Evolutionary conservation across 192 early-diverging fungal species (phyloP), one percentile per base, ranked within the genome.

Genomic region (Phlyctochytrium arcticum): DNA sequence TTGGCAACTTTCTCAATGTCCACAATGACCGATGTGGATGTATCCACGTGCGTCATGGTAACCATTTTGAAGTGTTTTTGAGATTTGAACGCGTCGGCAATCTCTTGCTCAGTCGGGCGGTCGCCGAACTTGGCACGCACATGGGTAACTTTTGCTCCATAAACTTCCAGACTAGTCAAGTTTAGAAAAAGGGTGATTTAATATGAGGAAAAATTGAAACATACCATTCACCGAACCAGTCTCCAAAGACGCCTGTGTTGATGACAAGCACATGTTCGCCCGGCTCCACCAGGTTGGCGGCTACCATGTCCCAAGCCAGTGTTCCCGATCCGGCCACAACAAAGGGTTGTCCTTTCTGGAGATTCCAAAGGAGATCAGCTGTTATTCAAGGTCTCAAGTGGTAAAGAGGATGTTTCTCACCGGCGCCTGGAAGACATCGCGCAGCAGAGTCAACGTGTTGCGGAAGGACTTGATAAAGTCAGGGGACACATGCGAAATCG

Each of bases 291-390:
- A 96, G 76, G 78, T 98, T 98, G 33, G 89, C 86, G 24, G 90
- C 90, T 31, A 89, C 89, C 83, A 92, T 89, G 80, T 98, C 96
- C 96, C 96, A 98, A 10, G 92, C 92, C n/a, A 96, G 77, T 7
- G 94, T 98, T 37, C 56, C 56, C 6, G 93, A 95, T 48, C 94
- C 96, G 37, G 96, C 87, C 48, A 96, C 79, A 67, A 98, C 80
- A 70, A 98, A 93, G 21, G 96, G 96, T 76, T 98, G 96, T 8
- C 84, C 93, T 7, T 72, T 75, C 46, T 77, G 32, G 3, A 37
- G 17, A 33, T 4, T 23, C 17, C 4, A 35, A 30, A 2, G 42
- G 29, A 3, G 29, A 54, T 30, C 27, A 19, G 36, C 30, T 4
- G 24, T 7, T 23, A 48, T 48, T 21, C 23, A 5, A 60, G 23